phyloP scores from a whole-genome alignment of 2,329 filamentous ascomycete species.

The Colletotrichum kahawae region DNA sequence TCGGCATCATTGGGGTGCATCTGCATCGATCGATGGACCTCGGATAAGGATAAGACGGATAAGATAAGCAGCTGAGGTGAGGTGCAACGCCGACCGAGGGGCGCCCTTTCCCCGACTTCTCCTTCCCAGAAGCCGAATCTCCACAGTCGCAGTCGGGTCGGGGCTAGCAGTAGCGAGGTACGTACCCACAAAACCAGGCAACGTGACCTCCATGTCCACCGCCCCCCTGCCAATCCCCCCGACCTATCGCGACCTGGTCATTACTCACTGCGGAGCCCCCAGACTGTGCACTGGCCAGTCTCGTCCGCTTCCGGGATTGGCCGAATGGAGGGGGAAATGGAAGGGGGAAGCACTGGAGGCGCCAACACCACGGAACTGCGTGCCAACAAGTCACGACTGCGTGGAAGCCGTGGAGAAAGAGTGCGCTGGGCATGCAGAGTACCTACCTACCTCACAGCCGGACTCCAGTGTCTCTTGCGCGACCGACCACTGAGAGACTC shows the following conservation, averaged over 20 bases:
- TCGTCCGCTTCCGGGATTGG: constrained; percentile 11
- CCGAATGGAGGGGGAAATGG: not conserved
- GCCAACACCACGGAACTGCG: not conserved
- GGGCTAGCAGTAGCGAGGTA: not conserved
- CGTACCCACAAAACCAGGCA: not conserved
- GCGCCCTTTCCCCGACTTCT: not conserved
- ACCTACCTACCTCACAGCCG: not conserved
- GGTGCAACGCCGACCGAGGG: not conserved
- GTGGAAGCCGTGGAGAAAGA: not conserved
- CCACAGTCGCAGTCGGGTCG: not conserved
- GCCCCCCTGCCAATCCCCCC: not conserved
- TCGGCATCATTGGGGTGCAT: not conserved
- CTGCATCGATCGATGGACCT: not conserved
- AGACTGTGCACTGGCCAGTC: not conserved
- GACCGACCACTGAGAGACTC: not conserved
- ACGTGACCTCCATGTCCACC: not conserved
- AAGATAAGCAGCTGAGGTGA: not conserved
- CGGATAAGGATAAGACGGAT: not conserved
- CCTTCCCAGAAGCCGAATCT: not conserved
- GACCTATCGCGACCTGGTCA: not conserved
- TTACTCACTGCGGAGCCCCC: constrained; percentile 9
- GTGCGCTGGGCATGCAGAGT: not conserved
- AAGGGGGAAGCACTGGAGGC: not conserved
- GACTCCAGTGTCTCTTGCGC: not conserved
- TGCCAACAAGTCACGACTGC: not conserved